Evolutionary conservation across 164 flowering plant species (phyloP).

Genomic region (Sedum album): DNA sequence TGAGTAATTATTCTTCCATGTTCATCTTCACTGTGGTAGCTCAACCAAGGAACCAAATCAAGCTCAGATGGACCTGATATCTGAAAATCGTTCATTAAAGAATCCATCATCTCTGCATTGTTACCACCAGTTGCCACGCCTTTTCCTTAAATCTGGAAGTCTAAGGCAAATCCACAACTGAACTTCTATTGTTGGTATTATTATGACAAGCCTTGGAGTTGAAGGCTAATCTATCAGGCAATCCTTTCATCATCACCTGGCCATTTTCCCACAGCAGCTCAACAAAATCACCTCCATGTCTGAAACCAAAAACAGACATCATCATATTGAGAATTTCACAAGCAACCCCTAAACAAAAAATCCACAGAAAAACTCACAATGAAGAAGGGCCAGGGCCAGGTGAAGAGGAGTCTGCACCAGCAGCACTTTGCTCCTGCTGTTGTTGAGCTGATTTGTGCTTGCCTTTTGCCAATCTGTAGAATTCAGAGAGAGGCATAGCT

Average conservation of each 20-base stretch:
- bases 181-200: no score
- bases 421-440: conserved; percentile 5
- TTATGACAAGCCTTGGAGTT: conserved; percentile 25
- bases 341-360: no score
- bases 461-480: conserved; percentile 39
- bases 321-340: no score
- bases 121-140: conserved; percentile 21
- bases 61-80: conserved; percentile 33
- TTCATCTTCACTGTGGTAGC: conserved; percentile 39
- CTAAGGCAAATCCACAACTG: conserved; percentile 16
- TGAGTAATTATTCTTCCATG: conserved; percentile 29
- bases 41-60: conserved; percentile 65
- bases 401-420: no score
- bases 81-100: conserved; percentile 33
- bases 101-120: conserved; percentile 23
- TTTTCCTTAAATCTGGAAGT: conserved; percentile 22
- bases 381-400: conserved; percentile 26
- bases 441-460: conserved; percentile 37
- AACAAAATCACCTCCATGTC: conserved; percentile 47
- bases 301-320: conserved; percentile 14
- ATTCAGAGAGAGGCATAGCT: conserved; percentile 56
- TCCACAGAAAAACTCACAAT: no score
- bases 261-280: conserved; percentile 92
- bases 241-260: conserved; percentile 64
- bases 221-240: conserved; percentile 44